A percentile compares a stretch with the other conserved stretches of the same genome.
Evolutionary conservation across 345 rosid genomes (phyloP).

Genomic region (Syzygium aromaticum): DNA sequence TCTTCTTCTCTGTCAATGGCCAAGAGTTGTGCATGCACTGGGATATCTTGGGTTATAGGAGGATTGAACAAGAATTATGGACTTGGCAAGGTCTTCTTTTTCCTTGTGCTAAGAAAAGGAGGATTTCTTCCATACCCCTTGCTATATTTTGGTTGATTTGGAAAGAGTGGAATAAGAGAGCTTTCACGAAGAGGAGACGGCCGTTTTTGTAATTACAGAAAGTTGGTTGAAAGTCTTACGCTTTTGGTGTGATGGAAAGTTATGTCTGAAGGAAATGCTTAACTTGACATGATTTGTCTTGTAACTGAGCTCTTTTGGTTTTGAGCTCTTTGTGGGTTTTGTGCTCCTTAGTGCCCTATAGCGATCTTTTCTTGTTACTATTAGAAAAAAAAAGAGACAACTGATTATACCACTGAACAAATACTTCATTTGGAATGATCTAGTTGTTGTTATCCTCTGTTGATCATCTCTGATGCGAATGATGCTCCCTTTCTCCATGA

Average conservation of each 20-base stretch:
- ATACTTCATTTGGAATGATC: neutral
- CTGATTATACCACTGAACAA: neutral
- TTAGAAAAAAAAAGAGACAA: neutral
- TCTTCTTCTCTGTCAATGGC: neutral
- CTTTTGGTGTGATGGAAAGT: neutral
- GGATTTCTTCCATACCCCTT: neutral
- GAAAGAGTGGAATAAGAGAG: neutral
- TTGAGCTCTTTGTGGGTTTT: neutral
- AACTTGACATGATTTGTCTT: neutral
- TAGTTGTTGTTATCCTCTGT: neutral
- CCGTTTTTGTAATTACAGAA: neutral
- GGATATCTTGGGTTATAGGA: neutral
- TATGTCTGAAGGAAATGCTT: neutral
- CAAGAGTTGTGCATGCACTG: neutral
- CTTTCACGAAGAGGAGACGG: neutral
- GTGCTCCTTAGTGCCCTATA: neutral
- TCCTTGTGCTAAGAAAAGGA: neutral
- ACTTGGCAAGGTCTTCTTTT: neutral
- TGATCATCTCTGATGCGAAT: neutral
- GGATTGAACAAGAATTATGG: neutral
- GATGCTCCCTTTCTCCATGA: slow-evolving; percentile 12
- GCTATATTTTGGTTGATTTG: neutral
- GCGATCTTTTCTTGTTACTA: neutral
- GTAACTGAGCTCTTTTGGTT: neutral
- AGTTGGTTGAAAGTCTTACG: neutral